phyloP scores from a whole-genome alignment of 108 stramenopile species.

The Cyclostephanos tholiformis region DNA sequence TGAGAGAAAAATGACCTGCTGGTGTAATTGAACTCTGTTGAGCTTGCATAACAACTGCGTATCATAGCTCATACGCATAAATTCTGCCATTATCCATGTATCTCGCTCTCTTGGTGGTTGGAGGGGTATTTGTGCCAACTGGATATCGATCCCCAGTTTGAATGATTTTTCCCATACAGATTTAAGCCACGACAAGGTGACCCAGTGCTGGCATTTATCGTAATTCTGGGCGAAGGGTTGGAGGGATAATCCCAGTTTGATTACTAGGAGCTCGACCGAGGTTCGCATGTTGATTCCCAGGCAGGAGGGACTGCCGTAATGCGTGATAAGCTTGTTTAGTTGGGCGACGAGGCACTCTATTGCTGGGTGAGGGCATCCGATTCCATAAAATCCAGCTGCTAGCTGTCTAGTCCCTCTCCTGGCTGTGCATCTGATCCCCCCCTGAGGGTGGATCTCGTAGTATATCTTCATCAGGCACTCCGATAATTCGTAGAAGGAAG shows the following conservation, averaged over 20 bases:
- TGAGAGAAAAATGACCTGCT: conserved; percentile 10
- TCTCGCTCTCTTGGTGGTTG: conserved; percentile 13
- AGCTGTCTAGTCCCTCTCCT: background rate
- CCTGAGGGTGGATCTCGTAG: conserved; percentile 11
- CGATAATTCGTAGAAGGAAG: background rate
- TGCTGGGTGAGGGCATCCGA: conserved; percentile 8
- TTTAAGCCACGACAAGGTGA: conserved; percentile 1
- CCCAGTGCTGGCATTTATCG: background rate
- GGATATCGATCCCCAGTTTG: background rate
- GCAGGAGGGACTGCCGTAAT: conserved; percentile 9
- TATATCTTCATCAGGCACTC: conserved; percentile 14
- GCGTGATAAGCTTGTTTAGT: conserved; percentile 11
- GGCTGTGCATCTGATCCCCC: conserved; percentile 3
- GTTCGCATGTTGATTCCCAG: background rate
- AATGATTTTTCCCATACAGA: conserved; percentile 16
- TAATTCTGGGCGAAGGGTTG: conserved; percentile 7
- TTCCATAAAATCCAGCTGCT: conserved; percentile 13
- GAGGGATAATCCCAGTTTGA: conserved; percentile 3
- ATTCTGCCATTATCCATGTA: conserved; percentile 12
- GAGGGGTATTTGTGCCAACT: background rate
- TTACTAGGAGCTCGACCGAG: background rate
- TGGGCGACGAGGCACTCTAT: conserved; percentile 11
- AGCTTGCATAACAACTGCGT: background rate
- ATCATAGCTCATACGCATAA: background rate
- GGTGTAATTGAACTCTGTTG: conserved; percentile 11